Conservation (phyloP, 202 grass and related monocot species). For the Bolboschoenoplectus hybrid region DNA sequence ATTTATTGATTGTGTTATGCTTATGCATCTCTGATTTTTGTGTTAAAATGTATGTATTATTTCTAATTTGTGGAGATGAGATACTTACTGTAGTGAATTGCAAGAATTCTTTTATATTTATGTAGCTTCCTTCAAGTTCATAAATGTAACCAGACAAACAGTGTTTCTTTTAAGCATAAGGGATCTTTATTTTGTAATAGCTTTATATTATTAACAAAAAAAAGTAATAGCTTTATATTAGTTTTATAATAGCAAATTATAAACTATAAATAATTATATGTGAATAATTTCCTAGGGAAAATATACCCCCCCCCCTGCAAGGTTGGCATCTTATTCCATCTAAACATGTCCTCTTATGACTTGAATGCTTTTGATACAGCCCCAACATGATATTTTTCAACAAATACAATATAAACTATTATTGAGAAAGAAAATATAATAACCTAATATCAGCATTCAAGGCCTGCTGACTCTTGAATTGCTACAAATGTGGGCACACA, state of each 20-base stretch:
- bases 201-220: too few species aligned
- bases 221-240: too few species aligned
- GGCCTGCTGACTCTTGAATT: background rate
- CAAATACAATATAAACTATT: too few species aligned
- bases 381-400: background rate
- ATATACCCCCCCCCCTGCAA: too few species aligned
- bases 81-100: background rate
- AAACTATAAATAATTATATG: background rate
- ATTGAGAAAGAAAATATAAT: background rate
- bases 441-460: background rate
- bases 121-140: background rate
- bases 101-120: background rate
- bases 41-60: background rate
- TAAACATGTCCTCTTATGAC: background rate
- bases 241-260: background rate
- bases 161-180: background rate
- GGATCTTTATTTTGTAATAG: background rate
- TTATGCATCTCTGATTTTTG: background rate
- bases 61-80: background rate
- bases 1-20: background rate
- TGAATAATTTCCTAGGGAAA: background rate
- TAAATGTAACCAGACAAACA: background rate
- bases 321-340: slow-evolving; percentile 38
- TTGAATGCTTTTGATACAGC: background rate
- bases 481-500: background rate